Base-by-base conservation (phyloP, 2,329 filamentous ascomycete genomes). In the Aspergillus fructus region DNA sequence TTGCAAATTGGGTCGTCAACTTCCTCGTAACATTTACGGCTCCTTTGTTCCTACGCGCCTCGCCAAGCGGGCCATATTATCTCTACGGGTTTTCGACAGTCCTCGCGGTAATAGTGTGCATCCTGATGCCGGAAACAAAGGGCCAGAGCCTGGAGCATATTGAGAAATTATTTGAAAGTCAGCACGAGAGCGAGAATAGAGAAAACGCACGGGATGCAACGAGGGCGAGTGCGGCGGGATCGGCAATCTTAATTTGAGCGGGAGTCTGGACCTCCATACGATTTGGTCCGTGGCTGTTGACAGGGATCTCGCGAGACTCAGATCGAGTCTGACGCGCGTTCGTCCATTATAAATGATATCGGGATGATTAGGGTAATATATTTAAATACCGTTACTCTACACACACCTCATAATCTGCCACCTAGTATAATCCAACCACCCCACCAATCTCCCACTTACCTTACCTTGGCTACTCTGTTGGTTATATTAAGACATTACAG, bases 121-220 rank as follows among this genome's bases (percentile, higher is more conserved):
- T 61, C 33, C n/a, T 59, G 42, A 61, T 61, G 59, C 59, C 59
- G 15, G 59, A 62, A 50, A 62, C 59, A 4, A 62, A 62, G 51
- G 59, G 59, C 3, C 54, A 46, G 27, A 62, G 57, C 15, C 40
- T 62, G 17, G 59, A 62, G 40, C 37, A 49, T 15, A 62, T 59
- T 48, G 59, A 62, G 45, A 40, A 30, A 7, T 45, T 62, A 37
- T 58, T 62, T 15, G 57, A 59, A 23, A 30, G 9, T 11, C 27
- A 8, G 27, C 6, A 11, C 13, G 24, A 11, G 15, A 17, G 7
- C 15, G 24, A 33, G 49, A 46, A 56, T 24, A 50, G 48, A 19
- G 47, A 13, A 17, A 47, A 34, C 33, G 24, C 8, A 46, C 8
- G 24, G 9, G 27, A 40, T 40, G 46, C 34, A 46, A 15, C 3